Evolutionary conservation across 305 asterid species (phyloP), one percentile per base, ranked within the genome.

Genomic region (Fraxinus angustifolia): DNA sequence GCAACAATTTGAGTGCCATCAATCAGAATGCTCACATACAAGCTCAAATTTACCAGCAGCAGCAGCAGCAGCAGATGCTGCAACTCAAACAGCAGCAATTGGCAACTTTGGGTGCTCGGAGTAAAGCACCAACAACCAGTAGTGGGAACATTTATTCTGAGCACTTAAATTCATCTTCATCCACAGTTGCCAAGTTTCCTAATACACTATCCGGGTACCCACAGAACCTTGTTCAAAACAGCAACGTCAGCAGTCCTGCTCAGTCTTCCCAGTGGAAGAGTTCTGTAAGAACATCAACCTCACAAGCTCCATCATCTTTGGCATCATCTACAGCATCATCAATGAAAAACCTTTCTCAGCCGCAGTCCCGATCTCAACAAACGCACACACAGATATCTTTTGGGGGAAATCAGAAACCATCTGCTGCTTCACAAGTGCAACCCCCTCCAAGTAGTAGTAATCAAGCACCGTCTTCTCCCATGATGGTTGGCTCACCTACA

Each of bases 401-500:
- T 48, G 95, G 97, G n/a, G 91, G 93, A 16, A 93, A 88, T 82
- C 98, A 91, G 80, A 94, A 93, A 75, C 83, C 91, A 3, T 38
- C 91, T 10, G 60, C 93, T 6, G 33, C 80, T 78, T 81, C 88
- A 21, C 90, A 88, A 36, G 94, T 86, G 83, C 94, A 88, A 79
- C 82, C 90, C 1, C 87, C 91, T 67, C 82, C 83, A 1, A 77
- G 73, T 12, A 78, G 73, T 76, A 82, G 58, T 82, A 87, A 82
- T 79, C 94, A 90, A 88, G 87, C 91, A 16, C 88, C 88, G 8
- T 89, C 97, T 19, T 83, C 98, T 8, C 93, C 97, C 1, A 90
- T 90, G 93, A 85, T 90, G 90, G 97, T 90, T 42, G 94, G 96
- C 71, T 96, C 98, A 42, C 98, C 99, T 16, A 92, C 99, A 2